phyloP scores from a whole-genome alignment of 2,329 filamentous ascomycete species.

The Teratosphaeria nubilosa region DNA sequence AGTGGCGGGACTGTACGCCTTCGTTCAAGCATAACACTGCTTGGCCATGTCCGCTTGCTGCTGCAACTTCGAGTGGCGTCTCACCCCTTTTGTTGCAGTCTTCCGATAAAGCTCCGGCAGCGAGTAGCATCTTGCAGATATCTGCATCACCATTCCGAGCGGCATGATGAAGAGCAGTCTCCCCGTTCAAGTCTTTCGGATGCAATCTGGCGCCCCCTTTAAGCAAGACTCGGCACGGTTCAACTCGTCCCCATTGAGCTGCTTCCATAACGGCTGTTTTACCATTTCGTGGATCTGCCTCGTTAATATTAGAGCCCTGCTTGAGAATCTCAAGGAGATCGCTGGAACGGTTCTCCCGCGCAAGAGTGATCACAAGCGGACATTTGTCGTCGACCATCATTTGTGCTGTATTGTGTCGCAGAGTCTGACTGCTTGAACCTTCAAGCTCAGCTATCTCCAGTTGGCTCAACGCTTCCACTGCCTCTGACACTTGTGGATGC shows the following conservation, averaged over 20 bases:
- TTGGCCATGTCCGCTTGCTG: conserved; percentile 7
- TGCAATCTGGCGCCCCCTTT: conserved; percentile 5
- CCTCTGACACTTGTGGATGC: not conserved
- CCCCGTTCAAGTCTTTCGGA: conserved; percentile 6
- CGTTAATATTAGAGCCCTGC: conserved; percentile 6
- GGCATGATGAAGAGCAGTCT: conserved; percentile 9
- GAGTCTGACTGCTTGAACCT: not conserved
- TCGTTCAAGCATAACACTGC: conserved; percentile 9
- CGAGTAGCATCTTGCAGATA: conserved; percentile 9
- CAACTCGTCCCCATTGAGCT: conserved; percentile 2
- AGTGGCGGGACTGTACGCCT: not conserved
- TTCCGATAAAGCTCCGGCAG: conserved; percentile 3
- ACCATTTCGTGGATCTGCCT: conserved; percentile 4
- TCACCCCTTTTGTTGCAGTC: conserved; percentile 6
- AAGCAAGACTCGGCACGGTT: conserved; percentile 6
- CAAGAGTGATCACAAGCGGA: conserved; percentile 1
- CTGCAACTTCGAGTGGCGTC: conserved; percentile 10
- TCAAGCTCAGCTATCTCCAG: not conserved
- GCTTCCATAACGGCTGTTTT: conserved; percentile 8
- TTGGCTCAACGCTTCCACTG: not conserved
- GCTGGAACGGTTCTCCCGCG: conserved; percentile 2
- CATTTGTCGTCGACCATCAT: not conserved
- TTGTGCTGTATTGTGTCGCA: not conserved
- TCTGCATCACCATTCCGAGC: conserved; percentile 7
- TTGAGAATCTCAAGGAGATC: conserved; percentile 1